phyloP scores from a whole-genome alignment of 208 protist genomes.

The Leishmania lainsoni region DNA sequence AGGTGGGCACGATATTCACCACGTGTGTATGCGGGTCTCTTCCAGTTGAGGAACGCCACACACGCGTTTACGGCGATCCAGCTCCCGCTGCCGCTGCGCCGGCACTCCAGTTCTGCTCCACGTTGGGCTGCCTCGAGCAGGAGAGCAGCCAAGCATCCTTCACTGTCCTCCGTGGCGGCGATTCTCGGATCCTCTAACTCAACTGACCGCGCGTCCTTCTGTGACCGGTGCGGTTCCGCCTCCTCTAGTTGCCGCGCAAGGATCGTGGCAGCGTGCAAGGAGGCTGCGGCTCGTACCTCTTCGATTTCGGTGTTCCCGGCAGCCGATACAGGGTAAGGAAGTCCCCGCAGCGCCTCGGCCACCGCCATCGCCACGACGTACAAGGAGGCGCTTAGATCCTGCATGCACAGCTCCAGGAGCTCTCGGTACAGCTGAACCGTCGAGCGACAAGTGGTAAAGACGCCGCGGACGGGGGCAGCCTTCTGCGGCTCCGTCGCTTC shows the following conservation, averaged over 20 bases:
- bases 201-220: background rate
- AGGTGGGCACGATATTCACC: slow-evolving; percentile 49
- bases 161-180: background rate
- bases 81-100: slow-evolving; percentile 24
- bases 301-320: slow-evolving; percentile 15
- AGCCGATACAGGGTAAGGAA: slow-evolving; percentile 26
- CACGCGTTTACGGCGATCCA: slow-evolving; percentile 75
- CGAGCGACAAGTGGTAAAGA: slow-evolving; percentile 23
- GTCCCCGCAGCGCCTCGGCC: slow-evolving; percentile 50
- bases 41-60: slow-evolving; percentile 58
- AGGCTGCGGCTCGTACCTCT: slow-evolving; percentile 29
- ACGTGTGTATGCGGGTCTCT: slow-evolving; percentile 29
- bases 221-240: slow-evolving; percentile 4
- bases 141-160: slow-evolving; percentile 12
- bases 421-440: slow-evolving; percentile 65
- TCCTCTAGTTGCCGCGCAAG: slow-evolving; percentile 33
- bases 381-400: slow-evolving; percentile 49
- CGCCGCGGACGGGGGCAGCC: background rate
- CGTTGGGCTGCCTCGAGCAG: slow-evolving; percentile 26
- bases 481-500: background rate
- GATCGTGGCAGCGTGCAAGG: slow-evolving; percentile 29
- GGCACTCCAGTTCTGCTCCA: slow-evolving; percentile 17
- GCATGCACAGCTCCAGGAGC: slow-evolving; percentile 64
- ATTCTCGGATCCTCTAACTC: background rate
- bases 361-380: slow-evolving; percentile 59